phyloP scores from a whole-genome alignment of 2,329 filamentous ascomycete genomes.

The Ophiostoma tasmaniense region DNA sequence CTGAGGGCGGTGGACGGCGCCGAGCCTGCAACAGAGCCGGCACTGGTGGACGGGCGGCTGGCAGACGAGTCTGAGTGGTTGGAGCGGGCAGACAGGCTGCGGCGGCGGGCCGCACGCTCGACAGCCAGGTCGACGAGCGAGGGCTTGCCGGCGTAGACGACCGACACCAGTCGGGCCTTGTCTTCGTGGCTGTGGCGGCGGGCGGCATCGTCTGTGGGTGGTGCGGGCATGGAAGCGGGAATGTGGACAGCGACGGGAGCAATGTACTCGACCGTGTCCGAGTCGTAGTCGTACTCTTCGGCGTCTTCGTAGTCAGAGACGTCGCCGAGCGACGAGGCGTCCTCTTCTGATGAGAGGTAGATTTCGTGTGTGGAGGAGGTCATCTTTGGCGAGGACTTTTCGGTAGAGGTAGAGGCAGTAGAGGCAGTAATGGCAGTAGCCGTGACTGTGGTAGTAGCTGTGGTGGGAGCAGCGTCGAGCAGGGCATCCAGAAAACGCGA shows the following conservation, averaged over 20 bases:
- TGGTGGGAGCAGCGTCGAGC: constrained; percentile 20
- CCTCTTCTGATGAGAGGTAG: constrained; percentile 59
- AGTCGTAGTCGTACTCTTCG: constrained; percentile 16
- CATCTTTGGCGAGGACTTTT: constrained; percentile 25
- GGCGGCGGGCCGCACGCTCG: constrained; percentile 22
- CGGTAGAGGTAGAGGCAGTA: constrained; percentile 5
- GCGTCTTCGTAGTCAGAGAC: constrained; percentile 37
- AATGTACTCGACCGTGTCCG: constrained; percentile 8
- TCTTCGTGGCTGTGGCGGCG: constrained; percentile 40
- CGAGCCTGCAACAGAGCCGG: constrained; percentile 11
- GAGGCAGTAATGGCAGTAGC: not conserved
- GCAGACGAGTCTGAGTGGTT: constrained; percentile 20
- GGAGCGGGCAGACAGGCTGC: constrained; percentile 23
- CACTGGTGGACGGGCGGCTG: constrained; percentile 11
- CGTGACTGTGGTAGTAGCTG: not conserved
- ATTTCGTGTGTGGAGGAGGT: constrained; percentile 42
- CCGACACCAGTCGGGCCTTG: constrained; percentile 50
- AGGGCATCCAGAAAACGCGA: constrained; percentile 38
- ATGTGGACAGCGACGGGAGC: not conserved
- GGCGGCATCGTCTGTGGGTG: not conserved
- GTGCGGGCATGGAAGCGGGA: not conserved
- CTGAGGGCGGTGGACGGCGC: constrained; percentile 9
- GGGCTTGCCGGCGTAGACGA: constrained; percentile 52
- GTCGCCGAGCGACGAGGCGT: constrained; percentile 53
- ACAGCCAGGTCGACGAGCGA: constrained; percentile 43